Evolutionary conservation across 768 basidiomycete genomes (phyloP), one percentile per base, ranked within the genome.

Genomic region (Phylloporus sp.): DNA sequence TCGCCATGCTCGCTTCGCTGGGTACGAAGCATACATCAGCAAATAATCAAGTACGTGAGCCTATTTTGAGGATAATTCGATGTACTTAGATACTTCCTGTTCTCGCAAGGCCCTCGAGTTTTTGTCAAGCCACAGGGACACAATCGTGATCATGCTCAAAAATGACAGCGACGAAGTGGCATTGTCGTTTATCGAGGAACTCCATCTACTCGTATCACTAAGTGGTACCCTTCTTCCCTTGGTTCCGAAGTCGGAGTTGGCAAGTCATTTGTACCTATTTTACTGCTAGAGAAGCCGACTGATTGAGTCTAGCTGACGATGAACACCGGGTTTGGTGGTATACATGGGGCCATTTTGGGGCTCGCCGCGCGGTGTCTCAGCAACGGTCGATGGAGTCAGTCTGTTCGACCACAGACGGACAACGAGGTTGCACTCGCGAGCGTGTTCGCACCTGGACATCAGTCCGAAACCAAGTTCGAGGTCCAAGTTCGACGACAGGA

Each of bases 141-240:
- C 93, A 0, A 76, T 95, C 51, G 76, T 89, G 16, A 86, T 91
- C 51, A 74, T 95, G 29, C 76, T 98, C 1, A 86, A 91, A 64
- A 88, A 87, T 49, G 82, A 88, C 39, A 73, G 78, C 4, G 78
- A 84, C 18, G 74, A 78, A 35, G 74, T 85, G 15, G 80, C 85
- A 1, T 62, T 88, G 13, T 74, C 84, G 3, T 76, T 85, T 2
- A 70, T 97, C 12, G 84, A 91, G 59, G 91, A 95, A 66, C 79
- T 88, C 15, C 82, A 90, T 50, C 75, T 97, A 4, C 75, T 97
- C 24, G 78, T 95, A 1, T 80, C 82, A 11, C 73, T 97, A 6
- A 81, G 88, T 58, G 74, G 79, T 4, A 79, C 73, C 57, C 80
- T 92, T 1, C 73, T 91, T 10, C 83, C 89, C 0, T 73, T 82